Evolutionary conservation across 371 early-diverging fungal genomes (phyloP).

Genomic region (Umbelopsis sp.): DNA sequence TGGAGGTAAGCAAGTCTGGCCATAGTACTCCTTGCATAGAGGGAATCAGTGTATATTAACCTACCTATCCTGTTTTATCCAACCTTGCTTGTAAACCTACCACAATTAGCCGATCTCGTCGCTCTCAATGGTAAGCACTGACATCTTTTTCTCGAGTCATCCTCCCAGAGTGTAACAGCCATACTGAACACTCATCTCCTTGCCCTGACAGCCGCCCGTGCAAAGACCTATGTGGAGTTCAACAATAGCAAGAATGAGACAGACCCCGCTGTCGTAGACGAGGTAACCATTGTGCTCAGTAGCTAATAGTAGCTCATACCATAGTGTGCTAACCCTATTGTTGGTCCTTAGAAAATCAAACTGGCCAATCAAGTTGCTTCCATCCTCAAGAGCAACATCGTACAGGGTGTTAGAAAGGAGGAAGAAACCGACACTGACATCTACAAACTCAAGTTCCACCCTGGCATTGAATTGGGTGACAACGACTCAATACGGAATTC

Average conservation of each 20-base stretch:
- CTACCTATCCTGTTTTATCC: no score
- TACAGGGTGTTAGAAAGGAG: constrained; percentile 37
- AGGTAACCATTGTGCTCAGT: constrained; percentile 24
- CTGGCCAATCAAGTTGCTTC: constrained; percentile 43
- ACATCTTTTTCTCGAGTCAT: neutral
- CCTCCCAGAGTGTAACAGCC: neutral
- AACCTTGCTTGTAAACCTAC: neutral
- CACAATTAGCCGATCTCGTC: constrained; percentile 32
- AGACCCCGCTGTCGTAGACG: constrained; percentile 46
- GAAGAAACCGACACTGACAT: constrained; percentile 26
- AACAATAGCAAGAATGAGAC: constrained; percentile 50
- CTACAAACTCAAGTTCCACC: neutral
- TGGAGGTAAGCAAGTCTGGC: constrained; percentile 29
- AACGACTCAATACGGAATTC: constrained; percentile 48
- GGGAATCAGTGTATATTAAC: neutral
- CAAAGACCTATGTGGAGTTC: constrained; percentile 45
- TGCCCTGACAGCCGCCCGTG: constrained; percentile 38
- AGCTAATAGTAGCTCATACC: neutral
- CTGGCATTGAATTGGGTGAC: constrained; percentile 42
- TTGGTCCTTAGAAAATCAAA: constrained; percentile 36
- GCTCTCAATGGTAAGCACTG: constrained; percentile 37
- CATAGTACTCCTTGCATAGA: neutral
- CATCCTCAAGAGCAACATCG: constrained; percentile 43
- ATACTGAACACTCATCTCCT: no score
- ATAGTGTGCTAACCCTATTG: neutral